Evolutionary conservation across 768 basidiomycete genomes (phyloP), one percentile per base, ranked within the genome.

Genomic region (Termitomyces sp.): DNA sequence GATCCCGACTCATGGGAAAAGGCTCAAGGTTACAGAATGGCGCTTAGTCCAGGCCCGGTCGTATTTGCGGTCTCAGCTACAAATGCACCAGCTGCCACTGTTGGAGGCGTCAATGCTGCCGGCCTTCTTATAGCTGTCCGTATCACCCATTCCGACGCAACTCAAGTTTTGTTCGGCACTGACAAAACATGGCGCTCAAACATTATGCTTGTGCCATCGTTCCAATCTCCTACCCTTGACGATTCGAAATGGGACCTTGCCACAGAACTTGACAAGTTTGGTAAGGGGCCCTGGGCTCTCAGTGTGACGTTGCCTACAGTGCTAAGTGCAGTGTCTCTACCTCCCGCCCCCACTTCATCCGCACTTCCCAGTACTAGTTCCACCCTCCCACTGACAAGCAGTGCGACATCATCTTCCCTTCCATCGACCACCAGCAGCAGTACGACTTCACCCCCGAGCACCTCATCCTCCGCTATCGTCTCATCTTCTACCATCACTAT

Each of bases 11-110:
- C 57, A 7, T 62, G 57, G 57, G 43, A 49, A 51, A 46, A n/a
- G 4, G 61, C 61, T 10, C 61, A 59, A 35, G 61, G 61, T 41
- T 62, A 56, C 21, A 37, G 25, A 25, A 54, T 62, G 55, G 58
- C 46, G 10, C 57, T 62, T 10, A 48, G 27, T 25, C 57, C 61
- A 34, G 61, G 61, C 10, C 61, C 57, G 1, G 46, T 57, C 5
- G 54, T 59, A 16, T 62, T 62, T 46, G 61, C 61, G 5, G 43
- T 62, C 29, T 32, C 41, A 11, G 61, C 54, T 25, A 62, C 55
- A n/a, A 62, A 62, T 49, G 38, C 46, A 43, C 49, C 57, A 2
- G 31, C 21, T 8, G 41, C 45, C 19, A 27, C 9, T 10, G n/a
- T n/a, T n/a, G 51, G 45, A 35, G 54, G 14, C 2, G 37, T 51